A percentile compares a stretch with the other conserved stretches of the same genome.
Evolutionary conservation across 306 rosid genomes (phyloP).

Genomic region (Vachellia pachyceras): DNA sequence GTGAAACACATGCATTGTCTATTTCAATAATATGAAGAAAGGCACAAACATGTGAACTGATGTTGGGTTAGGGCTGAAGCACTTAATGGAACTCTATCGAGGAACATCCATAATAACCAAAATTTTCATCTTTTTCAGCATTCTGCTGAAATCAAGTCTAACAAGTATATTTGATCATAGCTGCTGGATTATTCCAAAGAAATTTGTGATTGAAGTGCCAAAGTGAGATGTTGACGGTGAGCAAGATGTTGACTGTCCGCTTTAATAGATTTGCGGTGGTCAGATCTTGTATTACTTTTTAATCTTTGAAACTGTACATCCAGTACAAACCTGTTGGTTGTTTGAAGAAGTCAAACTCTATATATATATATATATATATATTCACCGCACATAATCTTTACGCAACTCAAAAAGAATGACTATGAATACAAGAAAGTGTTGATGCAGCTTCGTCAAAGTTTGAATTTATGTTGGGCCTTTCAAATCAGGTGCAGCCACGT

Average conservation of each 20-base stretch:
- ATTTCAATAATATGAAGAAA: slow-evolving; percentile 8
- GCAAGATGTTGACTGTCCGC: no score
- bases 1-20: background rate
- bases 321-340: no score
- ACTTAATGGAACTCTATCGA: background rate
- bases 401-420: no score
- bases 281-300: no score
- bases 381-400: no score
- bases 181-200: background rate
- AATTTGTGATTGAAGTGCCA: background rate
- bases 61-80: slow-evolving; percentile 17
- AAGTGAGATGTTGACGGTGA: background rate
- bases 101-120: background rate
- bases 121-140: background rate
- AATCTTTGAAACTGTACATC: no score
- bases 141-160: background rate
- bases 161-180: background rate
- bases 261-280: no score
- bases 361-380: no score
- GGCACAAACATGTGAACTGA: background rate
- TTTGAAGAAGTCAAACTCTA: no score
- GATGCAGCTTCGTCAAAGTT: no score
- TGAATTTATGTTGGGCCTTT: no score
- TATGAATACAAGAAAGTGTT: no score
- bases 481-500: background rate